These are phyloP conservation scores for Xylaria sp. DNA, from an alignment of 2,329 filamentous ascomycete genomes.

Conservation along the genomic window DNA sequence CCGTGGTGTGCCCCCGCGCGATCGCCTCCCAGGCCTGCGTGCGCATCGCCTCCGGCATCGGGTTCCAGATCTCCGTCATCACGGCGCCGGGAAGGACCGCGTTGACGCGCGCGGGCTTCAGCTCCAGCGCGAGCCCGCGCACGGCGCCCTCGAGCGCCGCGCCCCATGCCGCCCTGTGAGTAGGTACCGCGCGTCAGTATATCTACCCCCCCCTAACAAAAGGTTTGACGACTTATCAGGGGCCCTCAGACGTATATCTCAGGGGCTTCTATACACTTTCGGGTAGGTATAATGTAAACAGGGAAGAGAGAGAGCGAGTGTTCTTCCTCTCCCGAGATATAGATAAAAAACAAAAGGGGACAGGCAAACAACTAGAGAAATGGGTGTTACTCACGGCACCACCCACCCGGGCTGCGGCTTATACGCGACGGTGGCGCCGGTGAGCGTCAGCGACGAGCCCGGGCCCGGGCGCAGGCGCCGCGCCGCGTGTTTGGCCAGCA, in stretches of 20 bases:
- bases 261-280: too few relatives aligned
- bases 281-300: too few relatives aligned
- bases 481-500: conserved; percentile 54
- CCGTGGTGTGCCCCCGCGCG: conserved; percentile 21
- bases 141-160: conserved; percentile 57
- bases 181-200: too few relatives aligned
- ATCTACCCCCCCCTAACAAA: too few relatives aligned
- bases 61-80: conserved; percentile 47
- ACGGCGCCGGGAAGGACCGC: conserved; percentile 59
- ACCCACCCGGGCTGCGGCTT: conserved; percentile 56
- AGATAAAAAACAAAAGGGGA: too few relatives aligned
- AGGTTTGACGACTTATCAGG: too few relatives aligned
- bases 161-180: conserved; percentile 48
- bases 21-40: conserved; percentile 27
- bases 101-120: conserved; percentile 67
- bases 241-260: too few relatives aligned
- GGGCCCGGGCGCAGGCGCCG: conserved; percentile 46
- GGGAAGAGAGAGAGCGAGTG: too few relatives aligned
- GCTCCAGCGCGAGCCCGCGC: conserved; percentile 61
- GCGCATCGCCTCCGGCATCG: conserved; percentile 28
- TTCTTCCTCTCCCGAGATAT: too few relatives aligned
- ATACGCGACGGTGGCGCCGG: conserved; percentile 54
- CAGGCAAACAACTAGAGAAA: too few relatives aligned
- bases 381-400: too few relatives aligned
- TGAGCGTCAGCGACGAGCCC: conserved; percentile 57